Evolutionary conservation across 257 asterid genomes (phyloP), one percentile per base, ranked within the genome.

Genomic region (Solanum peruvianum): DNA sequence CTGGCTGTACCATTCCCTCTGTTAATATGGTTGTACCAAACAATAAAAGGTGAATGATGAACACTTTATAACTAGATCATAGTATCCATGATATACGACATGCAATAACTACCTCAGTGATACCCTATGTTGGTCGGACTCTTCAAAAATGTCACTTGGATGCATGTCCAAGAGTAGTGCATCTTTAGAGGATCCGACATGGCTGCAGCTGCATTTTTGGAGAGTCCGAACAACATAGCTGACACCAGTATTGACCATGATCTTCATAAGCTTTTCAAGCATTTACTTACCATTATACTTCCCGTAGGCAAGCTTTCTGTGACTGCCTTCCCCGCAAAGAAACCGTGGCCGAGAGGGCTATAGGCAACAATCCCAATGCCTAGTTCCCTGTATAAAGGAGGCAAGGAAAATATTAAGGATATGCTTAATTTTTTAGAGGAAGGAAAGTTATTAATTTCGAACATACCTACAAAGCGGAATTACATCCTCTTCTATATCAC

Each of bases 291-390:
- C 94, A 92, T 67, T 4, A 10, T 0, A 89, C 94, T 94, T 31
- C 91, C 78, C 7, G 88, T 52, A 35, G 92, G 89, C 82, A 93
- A 77, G 82, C 84, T 82, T 88, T 93, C 94, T 58, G 82, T 75
- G 29, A 77, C 84, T 29, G 91, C 95, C 88, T 92, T 92, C 37
- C 95, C 96, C 23, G 89, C 94, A 37, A 92, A 92, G 88, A 93
- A 88, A 58, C 95, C 94, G 11, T n/a, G 91, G 13, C 94, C 96
- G 9, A 93, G 90, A n/a, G 95, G 94, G 86, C 93, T 91, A 75
- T 93, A 93, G 0, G 92, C 92, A 15, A 92, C 95, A 56, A 93
- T 87, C 29, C 93, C 94, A n/a, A 91, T 93, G 16, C 94, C 94
- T 45, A 92, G 94, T 49, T 92, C 92, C 77, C 95, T 92, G 82